Evolutionary conservation across 1,139 yeast species (phyloP).

Genomic region (Candida sanyaensis): DNA sequence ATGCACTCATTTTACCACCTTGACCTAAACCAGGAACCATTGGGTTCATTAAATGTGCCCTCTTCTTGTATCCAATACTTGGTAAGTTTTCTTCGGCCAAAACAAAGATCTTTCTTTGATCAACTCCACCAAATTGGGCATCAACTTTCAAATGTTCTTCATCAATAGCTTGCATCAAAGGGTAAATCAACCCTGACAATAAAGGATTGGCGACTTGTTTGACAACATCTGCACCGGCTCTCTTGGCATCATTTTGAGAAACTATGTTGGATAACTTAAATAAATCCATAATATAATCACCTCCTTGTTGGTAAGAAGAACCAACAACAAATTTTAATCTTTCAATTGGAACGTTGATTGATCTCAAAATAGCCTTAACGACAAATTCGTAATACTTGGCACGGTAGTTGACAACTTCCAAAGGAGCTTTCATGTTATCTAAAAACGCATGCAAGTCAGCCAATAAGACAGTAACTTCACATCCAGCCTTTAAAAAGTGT

Average conservation of each 20-base stretch:
- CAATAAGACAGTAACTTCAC: conserved; percentile 86
- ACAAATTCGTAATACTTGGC: conserved; percentile 85
- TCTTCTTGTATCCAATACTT: conserved; percentile 86
- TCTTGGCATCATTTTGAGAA: conserved; percentile 93
- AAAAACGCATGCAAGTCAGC: conserved; percentile 98
- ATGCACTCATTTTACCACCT: conserved; percentile 99
- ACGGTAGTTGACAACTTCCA: conserved; percentile 86
- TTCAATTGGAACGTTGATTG: conserved; percentile 91
- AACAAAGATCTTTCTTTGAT: conserved; percentile 96
- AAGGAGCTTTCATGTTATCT: conserved; percentile 98
- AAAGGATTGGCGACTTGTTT: conserved; percentile 95
- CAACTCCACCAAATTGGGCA: conserved; percentile 98
- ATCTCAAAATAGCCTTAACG: conserved; percentile 79
- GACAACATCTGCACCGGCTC: conserved; percentile 99
- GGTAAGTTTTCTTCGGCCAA: conserved; percentile 95
- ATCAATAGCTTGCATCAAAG: conserved; percentile 98
- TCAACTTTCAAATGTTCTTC: conserved; percentile 89
- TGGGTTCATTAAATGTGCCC: conserved; percentile 98
- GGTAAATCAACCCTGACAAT: conserved; percentile 91
- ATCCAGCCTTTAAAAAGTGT: conserved; percentile 92
- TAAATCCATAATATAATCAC: conserved; percentile 83
- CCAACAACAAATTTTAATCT: conserved; percentile 83
- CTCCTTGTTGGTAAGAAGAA: conserved; percentile 78
- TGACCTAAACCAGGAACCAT: conserved; percentile 98
- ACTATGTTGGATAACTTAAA: conserved; percentile 82